Conservation (phyloP, 1,284 basidiomycete genomes). For the Boletus mariae region DNA sequence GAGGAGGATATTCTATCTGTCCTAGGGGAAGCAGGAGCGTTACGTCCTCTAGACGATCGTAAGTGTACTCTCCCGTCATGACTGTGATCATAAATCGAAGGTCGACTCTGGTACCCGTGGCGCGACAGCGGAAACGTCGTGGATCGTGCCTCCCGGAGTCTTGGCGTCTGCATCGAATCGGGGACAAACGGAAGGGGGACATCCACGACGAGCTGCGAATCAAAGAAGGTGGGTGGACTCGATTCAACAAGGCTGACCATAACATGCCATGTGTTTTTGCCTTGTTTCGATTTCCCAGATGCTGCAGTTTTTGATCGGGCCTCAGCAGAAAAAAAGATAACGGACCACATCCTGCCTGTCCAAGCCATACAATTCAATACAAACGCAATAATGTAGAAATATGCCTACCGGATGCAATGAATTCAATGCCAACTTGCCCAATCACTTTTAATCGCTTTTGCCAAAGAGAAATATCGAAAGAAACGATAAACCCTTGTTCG, state of each 20-base stretch:
- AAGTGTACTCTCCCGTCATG: not conserved
- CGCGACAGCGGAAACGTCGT: not conserved
- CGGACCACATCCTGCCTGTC: slow-evolving; percentile 38
- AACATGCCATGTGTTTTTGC: slow-evolving; percentile 50
- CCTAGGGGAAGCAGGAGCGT: not conserved
- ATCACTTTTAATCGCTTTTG: slow-evolving; percentile 65
- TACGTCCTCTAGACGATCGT: not conserved
- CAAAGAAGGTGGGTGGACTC: slow-evolving; percentile 22
- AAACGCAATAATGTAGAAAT: not conserved
- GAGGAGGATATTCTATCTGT: not conserved
- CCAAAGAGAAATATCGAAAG: slow-evolving; percentile 57
- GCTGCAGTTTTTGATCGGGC: not conserved
- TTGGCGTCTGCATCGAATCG: not conserved
- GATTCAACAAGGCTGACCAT: slow-evolving; percentile 38
- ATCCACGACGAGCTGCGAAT: slow-evolving; percentile 16
- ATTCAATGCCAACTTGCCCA: slow-evolving; percentile 52
- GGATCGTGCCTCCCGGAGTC: slow-evolving; percentile 6
- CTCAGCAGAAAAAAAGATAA: slow-evolving; percentile 25
- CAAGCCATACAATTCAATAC: not conserved
- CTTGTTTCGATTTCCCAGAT: slow-evolving; percentile 10
- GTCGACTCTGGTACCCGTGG: not conserved
- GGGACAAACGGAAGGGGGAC: not conserved
- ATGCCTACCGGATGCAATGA: slow-evolving; percentile 51
- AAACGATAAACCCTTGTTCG: slow-evolving; percentile 49
- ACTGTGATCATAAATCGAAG: slow-evolving; percentile 1